Evolutionary conservation across 2,329 filamentous ascomycete genomes (phyloP).

Genomic region (Lithohypha guttulata): DNA sequence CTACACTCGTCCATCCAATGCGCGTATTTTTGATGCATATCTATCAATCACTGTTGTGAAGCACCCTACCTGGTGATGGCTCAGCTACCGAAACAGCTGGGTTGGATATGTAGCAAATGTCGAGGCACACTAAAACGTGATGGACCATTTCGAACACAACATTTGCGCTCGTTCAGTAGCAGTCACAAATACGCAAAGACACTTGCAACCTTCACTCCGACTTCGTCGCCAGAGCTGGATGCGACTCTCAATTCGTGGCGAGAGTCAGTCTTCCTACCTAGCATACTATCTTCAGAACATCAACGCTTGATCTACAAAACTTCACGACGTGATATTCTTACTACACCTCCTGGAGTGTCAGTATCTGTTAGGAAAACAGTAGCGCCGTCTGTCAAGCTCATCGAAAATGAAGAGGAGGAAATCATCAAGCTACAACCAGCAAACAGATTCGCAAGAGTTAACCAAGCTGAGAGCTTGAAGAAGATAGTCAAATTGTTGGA

Average conservation of each 20-base stretch:
- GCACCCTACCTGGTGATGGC: conserved; percentile 24
- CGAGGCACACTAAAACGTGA: conserved; percentile 7
- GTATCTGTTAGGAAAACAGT: conserved; percentile 25
- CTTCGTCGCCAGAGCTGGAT: conserved; percentile 32
- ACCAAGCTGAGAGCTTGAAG: conserved; percentile 24
- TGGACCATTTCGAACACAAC: background rate
- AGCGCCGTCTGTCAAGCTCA: background rate
- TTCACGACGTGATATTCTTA: conserved; percentile 27
- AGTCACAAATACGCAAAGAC: conserved; percentile 15
- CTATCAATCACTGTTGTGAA: too few species aligned
- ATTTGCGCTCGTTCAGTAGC: conserved; percentile 14
- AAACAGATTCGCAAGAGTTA: conserved; percentile 25
- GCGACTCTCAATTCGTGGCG: conserved; percentile 32
- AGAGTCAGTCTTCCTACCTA: conserved; percentile 35
- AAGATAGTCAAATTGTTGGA: conserved; percentile 29
- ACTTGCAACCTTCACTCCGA: conserved; percentile 31
- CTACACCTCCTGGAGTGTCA: conserved; percentile 31
- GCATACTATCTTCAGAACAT: conserved; percentile 29
- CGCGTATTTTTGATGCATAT: too few species aligned
- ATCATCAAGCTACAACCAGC: conserved; percentile 31
- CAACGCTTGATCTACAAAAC: conserved; percentile 31
- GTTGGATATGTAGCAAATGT: conserved; percentile 29
- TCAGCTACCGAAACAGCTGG: conserved; percentile 28
- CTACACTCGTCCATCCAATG: too few species aligned
- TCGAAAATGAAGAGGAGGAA: conserved; percentile 24